A percentile compares a stretch with the other conserved stretches of the same genome.
These are phyloP conservation scores for Mucor piriformis DNA, from an alignment of 371 early-diverging fungal genomes.

Conservation along the genomic window DNA sequence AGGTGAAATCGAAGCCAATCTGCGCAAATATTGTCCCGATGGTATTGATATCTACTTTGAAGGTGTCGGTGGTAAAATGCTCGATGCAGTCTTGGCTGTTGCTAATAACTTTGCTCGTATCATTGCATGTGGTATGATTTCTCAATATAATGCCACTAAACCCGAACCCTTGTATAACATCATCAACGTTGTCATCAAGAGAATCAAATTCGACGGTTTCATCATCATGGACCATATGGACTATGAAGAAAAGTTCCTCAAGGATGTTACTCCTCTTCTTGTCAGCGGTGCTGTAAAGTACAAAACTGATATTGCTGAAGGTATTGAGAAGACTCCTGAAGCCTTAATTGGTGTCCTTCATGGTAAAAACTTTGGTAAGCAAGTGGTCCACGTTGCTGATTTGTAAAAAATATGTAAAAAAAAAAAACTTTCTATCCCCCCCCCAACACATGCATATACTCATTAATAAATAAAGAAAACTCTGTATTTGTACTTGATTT, in stretches of 20 bases:
- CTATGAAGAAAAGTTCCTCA: slow-evolving; percentile 55
- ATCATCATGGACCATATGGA: slow-evolving; percentile 60
- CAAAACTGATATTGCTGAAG: slow-evolving; percentile 64
- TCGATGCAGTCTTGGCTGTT: slow-evolving; percentile 60
- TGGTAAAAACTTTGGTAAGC: slow-evolving; percentile 86
- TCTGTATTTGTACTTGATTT: background rate
- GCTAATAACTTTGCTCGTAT: slow-evolving; percentile 63
- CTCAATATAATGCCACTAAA: slow-evolving; percentile 61
- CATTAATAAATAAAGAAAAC: background rate
- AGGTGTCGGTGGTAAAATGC: slow-evolving; percentile 70
- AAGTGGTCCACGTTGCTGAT: slow-evolving; percentile 67
- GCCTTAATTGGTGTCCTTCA: slow-evolving; percentile 75
- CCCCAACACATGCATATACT: background rate
- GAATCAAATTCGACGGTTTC: slow-evolving; percentile 69
- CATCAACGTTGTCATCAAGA: slow-evolving; percentile 37
- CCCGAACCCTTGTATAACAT: slow-evolving; percentile 40
- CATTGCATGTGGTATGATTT: slow-evolving; percentile 67
- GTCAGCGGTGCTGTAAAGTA: slow-evolving; percentile 69
- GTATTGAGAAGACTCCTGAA: slow-evolving; percentile 79
- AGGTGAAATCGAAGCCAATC: slow-evolving; percentile 41
- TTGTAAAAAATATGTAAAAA: slow-evolving; percentile 8
- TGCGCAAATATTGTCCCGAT: slow-evolving; percentile 57
- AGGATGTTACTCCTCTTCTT: slow-evolving; percentile 67
- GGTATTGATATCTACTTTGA: slow-evolving; percentile 82
- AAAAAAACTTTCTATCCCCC: no score